These are phyloP conservation scores for Berkeleyomyces basicola DNA, from an alignment of 2,329 filamentous ascomycete genomes.

Conservation along the genomic window DNA sequence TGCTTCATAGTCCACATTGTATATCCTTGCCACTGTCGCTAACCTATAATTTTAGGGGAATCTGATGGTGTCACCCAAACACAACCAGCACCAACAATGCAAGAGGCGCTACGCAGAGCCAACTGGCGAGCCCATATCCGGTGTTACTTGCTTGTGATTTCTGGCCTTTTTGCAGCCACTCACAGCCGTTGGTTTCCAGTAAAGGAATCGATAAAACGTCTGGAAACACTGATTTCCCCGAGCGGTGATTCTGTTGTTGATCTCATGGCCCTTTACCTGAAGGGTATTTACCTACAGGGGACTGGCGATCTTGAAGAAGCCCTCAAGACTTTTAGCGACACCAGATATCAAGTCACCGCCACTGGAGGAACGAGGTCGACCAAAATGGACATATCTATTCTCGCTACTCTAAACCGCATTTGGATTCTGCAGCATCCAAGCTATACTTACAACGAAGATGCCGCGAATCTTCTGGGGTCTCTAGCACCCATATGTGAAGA, in stretches of 20 bases:
- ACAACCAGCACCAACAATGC: constrained; percentile 21
- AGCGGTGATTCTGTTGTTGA: constrained; percentile 26
- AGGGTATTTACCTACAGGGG: constrained; percentile 60
- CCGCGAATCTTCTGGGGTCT: constrained; percentile 43
- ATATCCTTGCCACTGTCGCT: background rate
- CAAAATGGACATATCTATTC: constrained; percentile 46
- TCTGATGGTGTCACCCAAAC: constrained; percentile 8
- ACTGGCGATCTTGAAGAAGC: constrained; percentile 56
- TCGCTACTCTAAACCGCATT: constrained; percentile 51
- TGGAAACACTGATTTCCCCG: constrained; percentile 29
- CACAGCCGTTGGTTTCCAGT: constrained; percentile 55
- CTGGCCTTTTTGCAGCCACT: constrained; percentile 51
- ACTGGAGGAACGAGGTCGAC: constrained; percentile 30
- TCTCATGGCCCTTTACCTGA: constrained; percentile 51
- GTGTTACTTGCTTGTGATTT: constrained; percentile 54
- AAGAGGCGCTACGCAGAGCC: constrained; percentile 39
- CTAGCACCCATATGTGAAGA: constrained; percentile 50
- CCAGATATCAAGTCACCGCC: constrained; percentile 37
- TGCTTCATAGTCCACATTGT: constrained; percentile 12
- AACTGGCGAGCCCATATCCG: constrained; percentile 50
- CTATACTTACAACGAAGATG: constrained; percentile 39
- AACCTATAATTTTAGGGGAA: constrained; percentile 14
- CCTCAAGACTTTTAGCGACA: constrained; percentile 46
- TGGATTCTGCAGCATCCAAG: constrained; percentile 53
- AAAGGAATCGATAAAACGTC: constrained; percentile 35